Conservation (phyloP, 2,329 filamentous ascomycete genomes). For the Trichoderma lentiforme region DNA sequence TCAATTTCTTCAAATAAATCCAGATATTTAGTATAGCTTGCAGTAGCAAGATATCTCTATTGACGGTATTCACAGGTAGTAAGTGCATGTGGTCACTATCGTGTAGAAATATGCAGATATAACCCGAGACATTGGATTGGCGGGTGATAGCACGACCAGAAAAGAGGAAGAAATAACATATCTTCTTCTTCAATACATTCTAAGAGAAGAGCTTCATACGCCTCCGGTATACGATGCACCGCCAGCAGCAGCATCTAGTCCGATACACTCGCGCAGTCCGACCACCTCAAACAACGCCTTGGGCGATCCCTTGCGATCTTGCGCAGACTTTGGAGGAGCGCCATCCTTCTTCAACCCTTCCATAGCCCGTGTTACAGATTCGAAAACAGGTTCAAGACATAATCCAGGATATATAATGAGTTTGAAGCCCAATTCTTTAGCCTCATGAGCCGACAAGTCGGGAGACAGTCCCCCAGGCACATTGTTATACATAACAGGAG, state of each 20-base stretch:
- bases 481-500: conserved; percentile 54
- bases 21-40: neutral
- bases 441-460: conserved; percentile 49
- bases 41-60: neutral
- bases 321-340: neutral
- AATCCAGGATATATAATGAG: conserved; percentile 53
- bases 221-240: neutral
- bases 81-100: too few relatives aligned
- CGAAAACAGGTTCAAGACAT: conserved; percentile 1
- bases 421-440: conserved; percentile 53
- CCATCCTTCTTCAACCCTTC: neutral
- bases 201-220: neutral
- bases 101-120: neutral
- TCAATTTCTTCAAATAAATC: neutral
- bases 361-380: neutral
- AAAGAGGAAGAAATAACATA: neutral
- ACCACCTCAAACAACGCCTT: conserved; percentile 9
- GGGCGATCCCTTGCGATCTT: neutral
- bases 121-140: neutral
- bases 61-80: too few relatives aligned
- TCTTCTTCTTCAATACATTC: neutral
- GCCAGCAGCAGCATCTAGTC: conserved; percentile 1
- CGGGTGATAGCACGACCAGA: neutral
- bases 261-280: conserved; percentile 7
- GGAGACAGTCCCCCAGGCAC: conserved; percentile 56